Base-by-base conservation (phyloP, 805 yeast species). In the Millerago galiae region DNA sequence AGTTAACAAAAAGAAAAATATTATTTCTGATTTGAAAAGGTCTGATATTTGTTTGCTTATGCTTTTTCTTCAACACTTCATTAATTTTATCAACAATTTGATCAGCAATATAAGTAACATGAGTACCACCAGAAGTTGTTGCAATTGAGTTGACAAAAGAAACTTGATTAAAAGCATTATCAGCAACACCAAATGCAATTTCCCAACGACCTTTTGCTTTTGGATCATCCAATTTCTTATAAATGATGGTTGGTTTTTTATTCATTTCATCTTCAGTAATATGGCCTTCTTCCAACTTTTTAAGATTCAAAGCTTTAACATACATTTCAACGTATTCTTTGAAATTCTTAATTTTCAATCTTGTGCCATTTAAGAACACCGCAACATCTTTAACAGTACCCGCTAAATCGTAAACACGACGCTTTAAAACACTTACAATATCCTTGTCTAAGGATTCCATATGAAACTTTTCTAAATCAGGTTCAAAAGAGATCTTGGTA, bases 111-210 rank as follows among this genome's bases (percentile, higher is more conserved):
- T 82, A 79, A 51, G 83, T 89, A 29, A 89, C 95, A 61, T 93
- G 99, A 0, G 99, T 85, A 53, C 99, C 99, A 46, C 99, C 99
- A 1, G 91, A 68, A 0, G 98, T 91, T 0, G 99, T 93, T 1
- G 99, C 99, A 60, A 93, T 93, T 7, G 97, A 89, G 61, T 93
- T 93, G 13, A 93, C 99, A 66, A 93, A 93, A 29, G 97, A 90
- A 34, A 93, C 93, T 62, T 93, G 99, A 54, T 87, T 86, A 64
- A 93, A 93, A 2, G 76, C 66, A 4, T 90, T 91, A 56, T 89
- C 96, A 34, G 97, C 85, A 5, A 89, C 83, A 1, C 95, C 91
- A 67, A 93, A 91, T 0, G 95, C 99, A 47, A 93, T 63, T 62
- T 93, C 99, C 99, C 99, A 93, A 49, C 96, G 75, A 21, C 56